Conservation (phyloP, 352 stramenopile species). For the Pilasporangium apinafurcum region DNA sequence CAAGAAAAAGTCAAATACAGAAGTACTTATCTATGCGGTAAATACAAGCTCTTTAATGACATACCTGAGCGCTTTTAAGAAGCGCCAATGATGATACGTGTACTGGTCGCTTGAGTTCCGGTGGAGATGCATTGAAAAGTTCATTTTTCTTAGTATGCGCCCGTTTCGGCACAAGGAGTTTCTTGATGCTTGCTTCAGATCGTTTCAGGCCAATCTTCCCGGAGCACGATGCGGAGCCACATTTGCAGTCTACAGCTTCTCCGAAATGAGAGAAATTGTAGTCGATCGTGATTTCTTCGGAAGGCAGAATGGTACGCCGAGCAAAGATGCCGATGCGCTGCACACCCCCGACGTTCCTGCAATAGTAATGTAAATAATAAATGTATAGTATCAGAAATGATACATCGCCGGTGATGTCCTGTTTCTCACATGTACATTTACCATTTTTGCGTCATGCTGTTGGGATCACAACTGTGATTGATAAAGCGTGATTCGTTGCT, state of each 20-base stretch:
- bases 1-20: not conserved
- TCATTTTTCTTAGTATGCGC: slow-evolving; percentile 20
- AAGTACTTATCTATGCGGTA: not conserved
- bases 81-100: slow-evolving; percentile 65
- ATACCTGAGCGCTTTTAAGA: slow-evolving; percentile 56
- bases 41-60: not conserved
- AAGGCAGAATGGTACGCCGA: slow-evolving; percentile 34
- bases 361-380: not conserved
- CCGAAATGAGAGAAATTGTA: slow-evolving; percentile 86
- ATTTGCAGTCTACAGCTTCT: slow-evolving; percentile 70
- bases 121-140: slow-evolving; percentile 15
- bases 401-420: too few relatives aligned
- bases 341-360: slow-evolving; percentile 63
- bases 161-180: slow-evolving; percentile 8
- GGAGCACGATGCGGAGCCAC: slow-evolving; percentile 60
- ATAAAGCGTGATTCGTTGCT: slow-evolving; percentile 94
- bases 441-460: slow-evolving; percentile 93
- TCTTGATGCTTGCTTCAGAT: slow-evolving; percentile 23
- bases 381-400: not conserved
- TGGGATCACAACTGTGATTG: slow-evolving; percentile 94
- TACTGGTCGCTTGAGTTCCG: slow-evolving; percentile 57
- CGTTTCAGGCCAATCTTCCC: slow-evolving; percentile 73
- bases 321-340: slow-evolving; percentile 79
- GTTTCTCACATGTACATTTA: too few relatives aligned
- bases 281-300: slow-evolving; percentile 81